Conservation (phyloP, 768 basidiomycete species). For the Trichaptum fuscoviolaceum region DNA sequence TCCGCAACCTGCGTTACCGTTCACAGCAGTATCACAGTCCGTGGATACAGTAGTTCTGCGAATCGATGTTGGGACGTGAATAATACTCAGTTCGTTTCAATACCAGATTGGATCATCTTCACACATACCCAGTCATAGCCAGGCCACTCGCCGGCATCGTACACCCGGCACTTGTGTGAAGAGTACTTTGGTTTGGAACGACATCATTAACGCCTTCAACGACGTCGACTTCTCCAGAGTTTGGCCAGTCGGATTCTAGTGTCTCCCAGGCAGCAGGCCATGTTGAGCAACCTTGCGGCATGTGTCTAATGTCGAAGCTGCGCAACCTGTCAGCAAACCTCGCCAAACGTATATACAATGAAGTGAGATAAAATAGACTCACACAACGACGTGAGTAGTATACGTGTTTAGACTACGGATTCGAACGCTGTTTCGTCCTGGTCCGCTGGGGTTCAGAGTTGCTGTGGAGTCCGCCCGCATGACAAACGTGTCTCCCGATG, state of each 20-base stretch:
- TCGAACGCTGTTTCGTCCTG: conserved; percentile 33
- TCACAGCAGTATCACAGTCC: conserved; percentile 43
- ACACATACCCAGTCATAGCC: conserved; percentile 10
- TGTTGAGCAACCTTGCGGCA: conserved; percentile 33
- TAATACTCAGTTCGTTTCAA: too few species aligned
- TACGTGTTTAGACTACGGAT: conserved; percentile 27
- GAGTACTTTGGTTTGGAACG: conserved; percentile 13
- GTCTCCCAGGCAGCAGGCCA: conserved; percentile 28
- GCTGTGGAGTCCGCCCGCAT: conserved; percentile 34
- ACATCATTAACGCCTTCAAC: conserved; percentile 13
- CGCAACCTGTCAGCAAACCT: background rate
- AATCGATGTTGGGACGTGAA: background rate
- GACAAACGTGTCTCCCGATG: conserved; percentile 35
- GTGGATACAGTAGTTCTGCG: conserved; percentile 35
- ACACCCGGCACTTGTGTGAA: conserved; percentile 20
- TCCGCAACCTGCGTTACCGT: conserved; percentile 61
- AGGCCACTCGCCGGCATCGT: conserved; percentile 25
- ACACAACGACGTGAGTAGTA: conserved; percentile 50
- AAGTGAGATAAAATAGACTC: conserved; percentile 15
- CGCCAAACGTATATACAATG: conserved; percentile 5
- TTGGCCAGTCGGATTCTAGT: background rate
- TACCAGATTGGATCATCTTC: background rate
- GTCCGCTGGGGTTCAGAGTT: conserved; percentile 21
- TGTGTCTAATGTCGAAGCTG: conserved; percentile 31
- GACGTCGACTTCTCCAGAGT: background rate